Percentiles rank a stretch among this genome's conserved stretches.
These are phyloP conservation scores for Penicillium malachiteum DNA, from an alignment of 495 filamentous ascomycete genomes.

Conservation along the genomic window DNA sequence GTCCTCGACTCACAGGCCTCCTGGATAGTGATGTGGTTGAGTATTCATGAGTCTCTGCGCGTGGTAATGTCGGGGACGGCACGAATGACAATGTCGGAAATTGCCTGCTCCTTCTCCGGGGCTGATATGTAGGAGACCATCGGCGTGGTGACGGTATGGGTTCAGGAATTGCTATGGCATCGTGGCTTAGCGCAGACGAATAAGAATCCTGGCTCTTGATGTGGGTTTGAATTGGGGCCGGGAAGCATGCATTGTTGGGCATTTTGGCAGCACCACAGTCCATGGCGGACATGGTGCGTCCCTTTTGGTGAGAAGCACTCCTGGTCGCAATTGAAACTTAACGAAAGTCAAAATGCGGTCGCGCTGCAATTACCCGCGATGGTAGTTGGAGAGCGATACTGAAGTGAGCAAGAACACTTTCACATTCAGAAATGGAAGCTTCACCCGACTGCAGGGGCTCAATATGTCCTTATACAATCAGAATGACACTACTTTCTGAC, in stretches of 20 bases:
- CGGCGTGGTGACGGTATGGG: conserved; percentile 28
- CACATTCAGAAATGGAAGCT: conserved; percentile 16
- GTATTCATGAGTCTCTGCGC: conserved; percentile 27
- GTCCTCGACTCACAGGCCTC: conserved; percentile 27
- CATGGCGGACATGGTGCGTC: conserved; percentile 26
- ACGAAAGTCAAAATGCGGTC: conserved; percentile 24
- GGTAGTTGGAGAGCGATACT: conserved; percentile 22
- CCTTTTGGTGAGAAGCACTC: conserved; percentile 8
- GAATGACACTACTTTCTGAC: conserved; percentile 18
- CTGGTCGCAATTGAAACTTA: conserved; percentile 9
- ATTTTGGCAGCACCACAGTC: conserved; percentile 22
- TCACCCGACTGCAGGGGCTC: conserved; percentile 25
- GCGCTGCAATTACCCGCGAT: conserved; percentile 19
- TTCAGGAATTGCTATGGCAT: conserved; percentile 17
- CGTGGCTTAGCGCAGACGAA: conserved; percentile 24
- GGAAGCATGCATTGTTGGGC: conserved; percentile 20
- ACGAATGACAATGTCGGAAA: conserved; percentile 30
- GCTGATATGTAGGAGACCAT: conserved; percentile 33
- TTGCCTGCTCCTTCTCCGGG: conserved; percentile 28
- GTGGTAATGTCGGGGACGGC: conserved; percentile 16
- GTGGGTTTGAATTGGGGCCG: conserved; percentile 25
- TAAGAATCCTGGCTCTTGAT: conserved; percentile 23
- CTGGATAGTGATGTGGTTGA: conserved; percentile 27
- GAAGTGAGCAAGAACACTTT: conserved; percentile 7
- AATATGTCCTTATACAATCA: conserved; percentile 30